Conservation (phyloP, 169 alveolate species). For the Plasmodium chabaudi region DNA sequence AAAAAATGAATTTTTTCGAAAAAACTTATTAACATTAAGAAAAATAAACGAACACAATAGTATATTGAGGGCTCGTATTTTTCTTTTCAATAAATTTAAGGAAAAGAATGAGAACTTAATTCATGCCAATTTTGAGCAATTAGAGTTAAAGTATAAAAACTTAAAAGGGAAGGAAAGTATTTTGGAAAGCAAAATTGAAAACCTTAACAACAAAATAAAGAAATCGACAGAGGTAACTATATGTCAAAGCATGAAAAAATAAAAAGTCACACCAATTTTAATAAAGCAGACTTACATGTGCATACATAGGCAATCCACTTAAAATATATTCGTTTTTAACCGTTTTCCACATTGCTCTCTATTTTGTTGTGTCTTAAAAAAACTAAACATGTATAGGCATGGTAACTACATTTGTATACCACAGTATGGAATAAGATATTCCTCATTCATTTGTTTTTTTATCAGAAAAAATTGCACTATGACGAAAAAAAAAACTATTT, state of each 20-base stretch:
- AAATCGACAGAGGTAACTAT: slow-evolving; percentile 38
- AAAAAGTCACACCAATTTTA: not conserved
- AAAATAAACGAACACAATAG: slow-evolving; percentile 65
- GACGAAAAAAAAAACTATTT: slow-evolving; percentile 44
- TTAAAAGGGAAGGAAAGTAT: slow-evolving; percentile 19
- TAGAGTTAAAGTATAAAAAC: slow-evolving; percentile 38
- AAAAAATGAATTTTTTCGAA: slow-evolving; percentile 23
- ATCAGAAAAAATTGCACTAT: slow-evolving; percentile 61
- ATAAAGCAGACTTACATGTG: not conserved
- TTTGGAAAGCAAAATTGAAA: slow-evolving; percentile 45
- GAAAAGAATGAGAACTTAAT: slow-evolving; percentile 58
- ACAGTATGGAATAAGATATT: too few relatives aligned
- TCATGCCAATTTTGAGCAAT: slow-evolving; percentile 68
- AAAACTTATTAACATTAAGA: slow-evolving; percentile 30
- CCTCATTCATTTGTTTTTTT: not conserved
- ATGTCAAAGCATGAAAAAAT: not conserved
- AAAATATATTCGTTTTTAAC: too few relatives aligned
- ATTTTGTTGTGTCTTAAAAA: too few relatives aligned
- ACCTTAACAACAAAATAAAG: slow-evolving; percentile 29
- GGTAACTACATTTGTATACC: too few relatives aligned
- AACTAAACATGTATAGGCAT: too few relatives aligned
- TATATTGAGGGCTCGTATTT: slow-evolving; percentile 44
- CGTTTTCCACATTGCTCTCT: too few relatives aligned
- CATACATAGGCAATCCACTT: too few relatives aligned
- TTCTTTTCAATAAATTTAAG: slow-evolving; percentile 40